A percentile compares a stretch with the other conserved stretches of the same genome.
Conservation (phyloP, 345 rosid genomes). For the Salix arbutifolia region DNA sequence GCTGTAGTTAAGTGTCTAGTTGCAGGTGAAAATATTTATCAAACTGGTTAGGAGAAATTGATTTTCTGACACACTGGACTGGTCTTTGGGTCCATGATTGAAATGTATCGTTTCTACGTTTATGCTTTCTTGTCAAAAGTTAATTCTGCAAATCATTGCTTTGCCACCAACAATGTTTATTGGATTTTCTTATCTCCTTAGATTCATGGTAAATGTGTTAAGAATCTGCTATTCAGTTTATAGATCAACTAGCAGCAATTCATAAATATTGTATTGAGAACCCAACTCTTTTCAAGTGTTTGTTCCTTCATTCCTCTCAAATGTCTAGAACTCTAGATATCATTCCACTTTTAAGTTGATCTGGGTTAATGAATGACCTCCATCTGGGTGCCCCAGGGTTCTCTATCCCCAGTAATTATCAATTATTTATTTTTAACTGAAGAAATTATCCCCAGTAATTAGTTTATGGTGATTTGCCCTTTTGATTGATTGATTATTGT, state of each 20-base stretch:
- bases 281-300: background rate
- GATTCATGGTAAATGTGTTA: background rate
- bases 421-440: background rate
- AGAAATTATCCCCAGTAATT: background rate
- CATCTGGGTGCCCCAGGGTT: background rate
- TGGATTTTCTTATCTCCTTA: background rate
- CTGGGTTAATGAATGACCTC: background rate
- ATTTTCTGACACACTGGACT: slow-evolving; percentile 26
- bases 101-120: slow-evolving; percentile 18
- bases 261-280: background rate
- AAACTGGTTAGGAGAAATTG: slow-evolving; percentile 15
- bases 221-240: background rate
- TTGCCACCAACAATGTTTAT: background rate
- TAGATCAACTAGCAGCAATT: background rate
- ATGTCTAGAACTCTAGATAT: too few relatives aligned
- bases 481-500: slow-evolving; percentile 7
- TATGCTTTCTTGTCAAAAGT: background rate
- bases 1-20: slow-evolving; percentile 32
- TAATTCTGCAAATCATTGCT: background rate
- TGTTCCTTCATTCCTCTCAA: background rate
- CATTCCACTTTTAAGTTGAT: background rate
- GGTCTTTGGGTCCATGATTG: slow-evolving; percentile 15
- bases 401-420: background rate
- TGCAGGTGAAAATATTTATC: slow-evolving; percentile 35
- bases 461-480: slow-evolving; percentile 13